Evolutionary conservation across 768 basidiomycete genomes (phyloP).

Genomic region (Daedaleopsis sinensis): DNA sequence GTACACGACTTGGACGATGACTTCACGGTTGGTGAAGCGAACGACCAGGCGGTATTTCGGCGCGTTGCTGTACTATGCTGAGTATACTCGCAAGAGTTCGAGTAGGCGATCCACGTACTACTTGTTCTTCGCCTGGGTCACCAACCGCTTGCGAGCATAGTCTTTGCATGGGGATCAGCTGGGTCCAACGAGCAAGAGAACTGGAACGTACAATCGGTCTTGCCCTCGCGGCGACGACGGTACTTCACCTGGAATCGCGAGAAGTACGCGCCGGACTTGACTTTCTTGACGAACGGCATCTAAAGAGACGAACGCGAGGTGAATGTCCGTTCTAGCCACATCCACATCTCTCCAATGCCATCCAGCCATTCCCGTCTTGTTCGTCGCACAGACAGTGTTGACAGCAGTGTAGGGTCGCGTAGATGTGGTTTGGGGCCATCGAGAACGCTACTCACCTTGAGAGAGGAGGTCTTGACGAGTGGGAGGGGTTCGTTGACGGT

Average conservation of each 20-base stretch:
- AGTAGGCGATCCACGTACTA: conserved; percentile 55
- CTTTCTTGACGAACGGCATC: conserved; percentile 98
- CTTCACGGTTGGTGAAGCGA: conserved; percentile 96
- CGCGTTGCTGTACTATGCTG: conserved; percentile 63
- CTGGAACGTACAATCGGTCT: conserved; percentile 87
- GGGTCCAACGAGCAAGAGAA: neutral
- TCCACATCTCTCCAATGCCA: conserved; percentile 31
- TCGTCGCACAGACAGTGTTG: neutral
- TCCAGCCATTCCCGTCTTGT: conserved; percentile 31
- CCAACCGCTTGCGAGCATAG: conserved; percentile 96
- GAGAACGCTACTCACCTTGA: conserved; percentile 40
- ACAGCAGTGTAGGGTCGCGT: neutral
- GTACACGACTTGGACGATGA: conserved; percentile 95
- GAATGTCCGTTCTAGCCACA: conserved; percentile 25
- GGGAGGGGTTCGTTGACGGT: conserved; percentile 35
- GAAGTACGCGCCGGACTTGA: conserved; percentile 98
- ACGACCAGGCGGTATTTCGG: conserved; percentile 99
- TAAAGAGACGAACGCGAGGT: conserved; percentile 26
- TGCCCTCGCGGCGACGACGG: conserved; percentile 95
- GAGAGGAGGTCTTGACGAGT: conserved; percentile 30
- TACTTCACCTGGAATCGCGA: conserved; percentile 99
- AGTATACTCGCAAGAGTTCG: neutral
- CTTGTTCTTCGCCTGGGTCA: conserved; percentile 99
- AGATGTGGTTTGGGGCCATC: neutral
- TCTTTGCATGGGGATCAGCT: conserved; percentile 47